Conservation (phyloP, 169 alveolate genomes). For the Theileria annulata region DNA sequence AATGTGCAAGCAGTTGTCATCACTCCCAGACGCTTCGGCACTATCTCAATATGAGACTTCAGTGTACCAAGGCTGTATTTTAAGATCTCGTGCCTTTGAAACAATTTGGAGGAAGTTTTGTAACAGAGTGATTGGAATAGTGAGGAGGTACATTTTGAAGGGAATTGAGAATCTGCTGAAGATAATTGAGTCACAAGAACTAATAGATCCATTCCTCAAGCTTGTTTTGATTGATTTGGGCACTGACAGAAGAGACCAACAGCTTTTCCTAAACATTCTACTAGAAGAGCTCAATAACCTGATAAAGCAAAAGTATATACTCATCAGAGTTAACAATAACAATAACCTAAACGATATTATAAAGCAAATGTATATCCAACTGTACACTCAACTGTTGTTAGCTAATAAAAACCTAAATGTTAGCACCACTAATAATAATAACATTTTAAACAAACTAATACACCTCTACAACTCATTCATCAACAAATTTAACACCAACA, state of each 20-base stretch:
- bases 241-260: constrained; percentile 23
- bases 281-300: not conserved
- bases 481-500: not conserved
- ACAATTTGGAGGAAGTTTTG: constrained; percentile 41
- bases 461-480: constrained; percentile 19
- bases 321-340: constrained; percentile 17
- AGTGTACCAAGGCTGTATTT: constrained; percentile 42
- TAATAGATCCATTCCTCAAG: constrained; percentile 33
- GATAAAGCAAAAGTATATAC: constrained; percentile 1
- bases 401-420: not conserved
- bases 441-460: constrained; percentile 16
- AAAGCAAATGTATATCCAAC: constrained; percentile 8
- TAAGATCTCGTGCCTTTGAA: constrained; percentile 56
- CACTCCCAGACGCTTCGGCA: constrained; percentile 14
- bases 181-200: constrained; percentile 6
- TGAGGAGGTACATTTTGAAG: constrained; percentile 14
- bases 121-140: constrained; percentile 33
- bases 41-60: constrained; percentile 31
- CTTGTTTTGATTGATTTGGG: constrained; percentile 44
- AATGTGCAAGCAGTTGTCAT: constrained; percentile 28
- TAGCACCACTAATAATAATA: not conserved
- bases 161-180: constrained; percentile 21
- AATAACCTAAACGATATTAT: not conserved
- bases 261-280: constrained; percentile 32
- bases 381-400: not conserved